Base-by-base conservation (phyloP, 352 stramenopile genomes). In the Phytopythium litorale region DNA sequence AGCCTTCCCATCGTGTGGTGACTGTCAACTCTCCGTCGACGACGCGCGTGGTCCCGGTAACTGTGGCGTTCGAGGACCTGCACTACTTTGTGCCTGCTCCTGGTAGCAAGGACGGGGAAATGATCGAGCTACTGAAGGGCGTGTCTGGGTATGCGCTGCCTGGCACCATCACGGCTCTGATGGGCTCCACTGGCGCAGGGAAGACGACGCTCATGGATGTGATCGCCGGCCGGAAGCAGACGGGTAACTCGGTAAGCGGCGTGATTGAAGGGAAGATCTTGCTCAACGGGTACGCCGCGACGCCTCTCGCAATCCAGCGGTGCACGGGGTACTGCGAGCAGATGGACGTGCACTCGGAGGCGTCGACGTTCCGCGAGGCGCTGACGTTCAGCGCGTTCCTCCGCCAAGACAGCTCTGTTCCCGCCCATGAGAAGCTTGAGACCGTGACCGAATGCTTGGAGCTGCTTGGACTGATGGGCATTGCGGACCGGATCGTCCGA, bases 201-300 rank as follows among this genome's bases (percentile, higher is more conserved):
- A 92, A 78, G 50, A 87, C 72, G 28, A 98, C 91, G 12, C 74
- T 98, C 12, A 85, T 96, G 63, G 89, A 98, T 74, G 89, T 97
- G 3, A 88, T 98, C 55, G 84, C 90, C 1, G 67, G 92, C 35
- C 72, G 91, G 49, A 98, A 97, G 70, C 51, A 45, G 37, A 32
- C 32, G 2, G 51, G 51, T 19, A 40, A 40, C 32, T 45, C 51
- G 12, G 8, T 18, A 6, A 57, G 51, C 32, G 51, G 51, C 23
- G 51, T 45, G 28, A 56, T 56, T 43, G 50, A 45, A 28, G 57
- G 57, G 2, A 43, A n/a, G 30, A 66, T 91, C 18, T 38, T 77
- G 16, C 66, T 61, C 15, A 81, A 75, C 49, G 68, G 68, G 16
- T 57, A 73, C 33, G 33, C 25, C 11, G 62, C 66, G 11, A 63